Conservation (phyloP, 2,329 filamentous ascomycete species). For the Proliferodiscus dingleyae region DNA sequence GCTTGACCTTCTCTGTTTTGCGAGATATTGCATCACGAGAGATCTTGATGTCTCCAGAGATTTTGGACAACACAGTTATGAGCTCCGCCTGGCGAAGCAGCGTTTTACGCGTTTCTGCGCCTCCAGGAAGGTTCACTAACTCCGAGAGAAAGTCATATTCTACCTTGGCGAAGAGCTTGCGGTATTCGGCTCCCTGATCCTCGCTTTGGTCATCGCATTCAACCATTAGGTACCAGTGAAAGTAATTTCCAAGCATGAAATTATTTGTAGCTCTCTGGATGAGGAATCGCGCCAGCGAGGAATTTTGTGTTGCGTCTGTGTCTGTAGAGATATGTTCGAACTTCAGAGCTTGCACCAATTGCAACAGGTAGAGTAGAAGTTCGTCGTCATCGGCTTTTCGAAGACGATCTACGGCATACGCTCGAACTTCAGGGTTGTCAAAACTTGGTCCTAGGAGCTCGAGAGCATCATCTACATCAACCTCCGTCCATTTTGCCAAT, state of each 20-base stretch:
- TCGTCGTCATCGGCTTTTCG: constrained; percentile 92
- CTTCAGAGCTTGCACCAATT: constrained; percentile 93
- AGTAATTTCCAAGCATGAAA: constrained; percentile 86
- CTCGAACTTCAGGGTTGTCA: constrained; percentile 79
- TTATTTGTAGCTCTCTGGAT: constrained; percentile 84
- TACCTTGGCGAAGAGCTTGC: constrained; percentile 84
- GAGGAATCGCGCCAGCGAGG: constrained; percentile 82
- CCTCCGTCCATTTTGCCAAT: constrained; percentile 89
- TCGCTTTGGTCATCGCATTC: constrained; percentile 76
- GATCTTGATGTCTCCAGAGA: constrained; percentile 82
- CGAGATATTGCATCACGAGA: constrained; percentile 66
- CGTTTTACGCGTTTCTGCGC: constrained; percentile 67
- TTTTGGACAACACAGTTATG: constrained; percentile 78
- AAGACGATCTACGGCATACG: constrained; percentile 87
- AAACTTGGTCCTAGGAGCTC: constrained; percentile 91
- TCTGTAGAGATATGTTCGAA: constrained; percentile 73
- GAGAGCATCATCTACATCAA: constrained; percentile 93
- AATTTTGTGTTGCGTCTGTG: constrained; percentile 63
- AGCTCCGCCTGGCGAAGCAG: constrained; percentile 86
- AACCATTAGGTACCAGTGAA: constrained; percentile 98
- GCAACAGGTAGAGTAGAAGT: constrained; percentile 82
- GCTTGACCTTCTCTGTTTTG: constrained; percentile 81
- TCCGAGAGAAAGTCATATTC: constrained; percentile 95
- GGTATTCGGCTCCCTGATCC: constrained; percentile 68
- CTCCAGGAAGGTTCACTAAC: constrained; percentile 65